Conservation (phyloP, 1,284 basidiomycete species). For the Earliella scabrosa region DNA sequence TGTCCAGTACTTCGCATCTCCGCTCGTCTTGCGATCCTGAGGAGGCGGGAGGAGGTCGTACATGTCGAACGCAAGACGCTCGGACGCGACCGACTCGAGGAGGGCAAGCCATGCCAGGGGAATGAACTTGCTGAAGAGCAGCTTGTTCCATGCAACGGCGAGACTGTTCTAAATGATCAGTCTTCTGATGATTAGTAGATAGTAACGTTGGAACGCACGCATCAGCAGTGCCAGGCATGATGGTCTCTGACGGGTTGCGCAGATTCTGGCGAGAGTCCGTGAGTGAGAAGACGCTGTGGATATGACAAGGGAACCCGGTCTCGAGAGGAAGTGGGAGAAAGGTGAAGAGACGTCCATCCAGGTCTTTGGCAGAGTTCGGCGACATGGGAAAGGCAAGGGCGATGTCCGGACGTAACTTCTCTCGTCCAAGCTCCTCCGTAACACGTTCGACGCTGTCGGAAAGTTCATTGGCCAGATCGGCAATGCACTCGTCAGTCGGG, state of each 20-base stretch:
- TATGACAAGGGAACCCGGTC: constrained; percentile 49
- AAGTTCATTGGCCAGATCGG: constrained; percentile 29
- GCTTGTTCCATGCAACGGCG: constrained; percentile 23
- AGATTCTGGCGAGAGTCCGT: constrained; percentile 50
- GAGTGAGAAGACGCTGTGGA: constrained; percentile 52
- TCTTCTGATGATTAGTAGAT: no score
- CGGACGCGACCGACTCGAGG: neutral
- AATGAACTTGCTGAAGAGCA: constrained; percentile 17
- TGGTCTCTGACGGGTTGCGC: constrained; percentile 45
- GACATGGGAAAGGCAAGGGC: constrained; percentile 39
- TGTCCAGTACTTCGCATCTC: constrained; percentile 11
- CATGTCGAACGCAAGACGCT: neutral
- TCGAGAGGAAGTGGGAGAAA: constrained; percentile 50
- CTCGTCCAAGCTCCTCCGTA: constrained; percentile 30
- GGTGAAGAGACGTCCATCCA: constrained; percentile 48
- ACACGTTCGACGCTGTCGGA: constrained; percentile 19
- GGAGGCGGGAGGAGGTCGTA: constrained; percentile 4
- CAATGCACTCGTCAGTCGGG: constrained; percentile 25
- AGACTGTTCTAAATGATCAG: no score
- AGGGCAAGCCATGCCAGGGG: constrained; percentile 7
- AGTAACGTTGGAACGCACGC: constrained; percentile 50
- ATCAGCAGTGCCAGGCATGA: constrained; percentile 42
- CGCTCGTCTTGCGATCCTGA: constrained; percentile 1
- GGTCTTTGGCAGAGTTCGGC: neutral
- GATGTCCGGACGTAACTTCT: constrained; percentile 45